Conservation (phyloP, 352 stramenopile genomes). For the Globisporangium middletonii region DNA sequence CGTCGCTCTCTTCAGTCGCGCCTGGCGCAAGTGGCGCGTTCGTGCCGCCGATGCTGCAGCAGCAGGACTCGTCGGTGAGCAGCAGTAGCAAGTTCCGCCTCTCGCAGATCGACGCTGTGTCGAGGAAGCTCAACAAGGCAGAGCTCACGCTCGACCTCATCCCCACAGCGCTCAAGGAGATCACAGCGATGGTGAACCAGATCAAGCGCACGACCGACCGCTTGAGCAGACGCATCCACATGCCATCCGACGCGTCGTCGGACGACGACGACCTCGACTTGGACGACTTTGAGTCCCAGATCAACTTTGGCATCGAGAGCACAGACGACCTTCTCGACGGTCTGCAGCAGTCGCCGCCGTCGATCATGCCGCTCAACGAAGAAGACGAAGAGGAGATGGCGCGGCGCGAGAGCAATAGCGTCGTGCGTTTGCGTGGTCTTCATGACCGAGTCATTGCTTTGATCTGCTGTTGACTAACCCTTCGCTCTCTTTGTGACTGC, state of each 20-base stretch:
- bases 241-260: slow-evolving; percentile 20
- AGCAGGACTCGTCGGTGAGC: slow-evolving; percentile 4
- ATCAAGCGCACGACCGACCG: slow-evolving; percentile 62
- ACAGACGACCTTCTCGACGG: slow-evolving; percentile 7
- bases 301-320: slow-evolving; percentile 19
- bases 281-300: slow-evolving; percentile 32
- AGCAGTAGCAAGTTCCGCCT: slow-evolving; percentile 11
- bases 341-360: background rate
- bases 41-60: background rate
- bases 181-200: slow-evolving; percentile 63
- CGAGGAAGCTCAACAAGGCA: slow-evolving; percentile 42
- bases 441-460: background rate
- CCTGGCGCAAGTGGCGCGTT: background rate
- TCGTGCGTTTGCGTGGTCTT: slow-evolving; percentile 1
- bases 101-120: slow-evolving; percentile 39
- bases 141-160: slow-evolving; percentile 52
- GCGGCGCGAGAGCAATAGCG: slow-evolving; percentile 49
- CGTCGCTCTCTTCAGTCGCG: background rate
- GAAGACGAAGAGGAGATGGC: slow-evolving; percentile 59
- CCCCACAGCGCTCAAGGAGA: slow-evolving; percentile 50
- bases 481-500: background rate
- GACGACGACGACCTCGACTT: slow-evolving; percentile 48
- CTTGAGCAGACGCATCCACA: slow-evolving; percentile 40
- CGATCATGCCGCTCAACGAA: slow-evolving; percentile 39
- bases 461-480: background rate